These are phyloP conservation scores for Osmanthus fragrans DNA, from an alignment of 257 asterid species.

Conservation along the genomic window DNA sequence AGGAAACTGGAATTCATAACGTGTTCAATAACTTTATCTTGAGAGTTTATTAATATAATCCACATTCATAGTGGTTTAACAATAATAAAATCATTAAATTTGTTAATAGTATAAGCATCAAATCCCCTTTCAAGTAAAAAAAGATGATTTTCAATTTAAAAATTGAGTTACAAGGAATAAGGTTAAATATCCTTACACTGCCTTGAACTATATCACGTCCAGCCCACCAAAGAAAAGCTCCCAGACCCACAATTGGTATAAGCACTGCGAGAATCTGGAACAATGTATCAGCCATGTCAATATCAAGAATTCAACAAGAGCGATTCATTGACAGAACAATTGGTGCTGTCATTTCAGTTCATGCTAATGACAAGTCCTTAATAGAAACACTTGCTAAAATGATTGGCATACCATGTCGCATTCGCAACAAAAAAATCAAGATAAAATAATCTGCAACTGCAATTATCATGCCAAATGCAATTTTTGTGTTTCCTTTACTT, in stretches of 20 bases:
- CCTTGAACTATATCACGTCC: constrained; percentile 85
- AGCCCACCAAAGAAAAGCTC: constrained; percentile 97
- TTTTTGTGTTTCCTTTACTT: background rate
- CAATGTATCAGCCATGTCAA: constrained; percentile 23
- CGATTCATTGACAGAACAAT: background rate
- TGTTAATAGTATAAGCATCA: constrained; percentile 5
- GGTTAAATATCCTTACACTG: constrained; percentile 53
- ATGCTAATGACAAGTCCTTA: no score
- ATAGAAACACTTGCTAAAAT: no score
- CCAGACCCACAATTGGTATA: constrained; percentile 81
- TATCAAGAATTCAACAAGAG: constrained; percentile 2
- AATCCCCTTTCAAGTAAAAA: background rate
- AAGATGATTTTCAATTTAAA: no score
- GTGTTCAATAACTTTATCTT: background rate
- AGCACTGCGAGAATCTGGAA: constrained; percentile 79
- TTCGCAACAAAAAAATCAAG: background rate
- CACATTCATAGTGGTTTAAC: background rate
- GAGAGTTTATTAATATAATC: background rate
- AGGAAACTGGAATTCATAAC: background rate
- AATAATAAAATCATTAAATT: background rate
- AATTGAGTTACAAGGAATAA: background rate
- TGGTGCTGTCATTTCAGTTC: background rate
- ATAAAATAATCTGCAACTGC: background rate
- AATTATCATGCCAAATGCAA: background rate
- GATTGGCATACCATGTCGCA: background rate